Base-by-base conservation (phyloP, 2,329 filamentous ascomycete species). In the Ophiocordyceps camponoti-rufipedis region DNA sequence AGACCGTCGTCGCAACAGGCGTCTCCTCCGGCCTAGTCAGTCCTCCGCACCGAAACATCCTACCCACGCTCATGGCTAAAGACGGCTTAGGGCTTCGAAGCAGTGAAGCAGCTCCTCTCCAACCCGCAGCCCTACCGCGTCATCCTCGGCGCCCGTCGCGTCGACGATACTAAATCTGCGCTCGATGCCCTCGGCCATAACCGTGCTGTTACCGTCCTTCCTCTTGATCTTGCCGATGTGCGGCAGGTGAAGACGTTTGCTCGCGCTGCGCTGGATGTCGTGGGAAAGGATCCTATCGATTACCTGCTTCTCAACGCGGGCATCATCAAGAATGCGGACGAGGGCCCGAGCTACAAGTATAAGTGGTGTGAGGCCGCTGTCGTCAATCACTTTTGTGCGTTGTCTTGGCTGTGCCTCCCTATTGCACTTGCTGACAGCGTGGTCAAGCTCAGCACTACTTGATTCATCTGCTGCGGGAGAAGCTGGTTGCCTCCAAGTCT, bases 391-490 rank as follows among this genome's bases (percentile, higher is more conserved):
- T 58, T 74, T 9, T 67, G 70, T 73, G 45, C 51, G 64, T 23
- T 46, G 7, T 10, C n/a, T 19, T 16, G 3, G 5, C 12, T 16
- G 10, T 23, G 18, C 19, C 4, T 18, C 31, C 16, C 16, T 12
- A 14, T 9, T 23, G 1, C 35, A 8, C 31, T 13, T 18, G 39
- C 32, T 19, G 23, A 18, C 9, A 32, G 11, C 10, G 16, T 2
- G 13, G 31, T 44, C 5, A 18, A 74, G 70, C 71, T 5, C 71
- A 74, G 46, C 70, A 74, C 51, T 74, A 74, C 46, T 61, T 75
- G 1, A 55, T 64, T 0, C 70, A 74, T 49, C 56, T 72, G 3
- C 54, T 75, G 28, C 61, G 62, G 3, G 63, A 70, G 18, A 72
- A 70, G 51, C 50, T 74, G 14, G 62, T 66, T 4, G 57, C 59